These are phyloP conservation scores for Globisporangium splendens DNA, from an alignment of 352 stramenopile genomes.

Conservation along the genomic window DNA sequence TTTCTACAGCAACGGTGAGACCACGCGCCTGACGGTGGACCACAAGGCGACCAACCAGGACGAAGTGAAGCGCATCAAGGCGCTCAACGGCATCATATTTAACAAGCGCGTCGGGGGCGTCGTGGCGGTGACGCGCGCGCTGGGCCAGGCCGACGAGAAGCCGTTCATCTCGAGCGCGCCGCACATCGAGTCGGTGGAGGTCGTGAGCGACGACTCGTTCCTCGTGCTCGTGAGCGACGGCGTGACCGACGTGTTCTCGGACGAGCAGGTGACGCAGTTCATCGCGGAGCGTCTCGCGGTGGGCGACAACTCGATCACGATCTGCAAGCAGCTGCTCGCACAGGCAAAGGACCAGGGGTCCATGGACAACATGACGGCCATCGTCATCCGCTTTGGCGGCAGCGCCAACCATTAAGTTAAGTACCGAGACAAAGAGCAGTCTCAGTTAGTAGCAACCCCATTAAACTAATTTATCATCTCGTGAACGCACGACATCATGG, in stretches of 20 bases:
- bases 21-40: conserved; percentile 62
- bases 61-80: conserved; percentile 70
- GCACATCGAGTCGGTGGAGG: conserved; percentile 54
- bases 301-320: conserved; percentile 45
- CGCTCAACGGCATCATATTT: conserved; percentile 74
- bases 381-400: conserved; percentile 69
- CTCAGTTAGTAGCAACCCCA: background rate
- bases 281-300: conserved; percentile 38
- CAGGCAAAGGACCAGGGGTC: conserved; percentile 60
- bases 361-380: conserved; percentile 82
- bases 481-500: background rate
- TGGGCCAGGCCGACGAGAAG: conserved; percentile 82
- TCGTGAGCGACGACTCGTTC: conserved; percentile 48
- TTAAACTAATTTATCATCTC: conserved; percentile 4
- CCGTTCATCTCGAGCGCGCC: conserved; percentile 70
- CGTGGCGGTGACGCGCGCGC: conserved; percentile 66
- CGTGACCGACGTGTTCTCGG: conserved; percentile 68
- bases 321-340: conserved; percentile 67
- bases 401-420: conserved; percentile 7
- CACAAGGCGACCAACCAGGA: conserved; percentile 77
- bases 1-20: conserved; percentile 45
- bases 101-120: conserved; percentile 77
- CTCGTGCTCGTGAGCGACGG: conserved; percentile 80
- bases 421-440: background rate
- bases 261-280: conserved; percentile 69